A percentile compares a stretch with the other conserved stretches of the same genome.
Evolutionary conservation across 495 filamentous ascomycete genomes (phyloP).

Genomic region (Staphylotrichum longicolle): DNA sequence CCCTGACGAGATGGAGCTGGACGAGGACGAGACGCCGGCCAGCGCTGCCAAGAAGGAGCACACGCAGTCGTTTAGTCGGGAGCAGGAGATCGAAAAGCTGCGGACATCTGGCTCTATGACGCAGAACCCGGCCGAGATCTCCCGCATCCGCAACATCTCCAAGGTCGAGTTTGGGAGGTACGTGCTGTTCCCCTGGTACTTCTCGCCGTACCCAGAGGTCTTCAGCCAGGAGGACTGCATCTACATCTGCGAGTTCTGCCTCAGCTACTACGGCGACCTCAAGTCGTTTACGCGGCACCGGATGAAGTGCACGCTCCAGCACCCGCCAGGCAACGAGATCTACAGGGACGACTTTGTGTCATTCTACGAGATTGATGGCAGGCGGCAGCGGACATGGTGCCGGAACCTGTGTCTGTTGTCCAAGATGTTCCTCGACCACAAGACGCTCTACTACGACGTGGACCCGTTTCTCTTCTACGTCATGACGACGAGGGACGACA

Average conservation of each 20-base stretch:
- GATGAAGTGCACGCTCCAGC: conserved; percentile 82
- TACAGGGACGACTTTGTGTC: conserved; percentile 92
- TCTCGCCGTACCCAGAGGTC: conserved; percentile 88
- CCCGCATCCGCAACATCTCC: conserved; percentile 89
- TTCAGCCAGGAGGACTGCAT: conserved; percentile 84
- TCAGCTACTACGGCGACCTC: conserved; percentile 79
- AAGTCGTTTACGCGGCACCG: conserved; percentile 82
- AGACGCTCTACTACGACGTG: conserved; percentile 99
- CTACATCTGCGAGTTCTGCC: conserved; percentile 97
- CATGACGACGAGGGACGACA: conserved; percentile 84
- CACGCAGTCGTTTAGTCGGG: conserved; percentile 62
- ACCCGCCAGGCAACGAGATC: conserved; percentile 96
- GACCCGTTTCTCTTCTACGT: conserved; percentile 98
- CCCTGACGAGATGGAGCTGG: conserved; percentile 49
- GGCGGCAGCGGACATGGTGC: conserved; percentile 94
- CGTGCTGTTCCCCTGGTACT: conserved; percentile 97
- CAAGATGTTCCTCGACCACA: conserved; percentile 97
- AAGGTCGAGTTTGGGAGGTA: conserved; percentile 89
- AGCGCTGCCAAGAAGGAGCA: conserved; percentile 43
- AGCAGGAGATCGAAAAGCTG: conserved; percentile 94
- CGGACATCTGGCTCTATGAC: conserved; percentile 96
- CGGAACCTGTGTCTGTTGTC: conserved; percentile 90
- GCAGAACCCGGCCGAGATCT: conserved; percentile 95
- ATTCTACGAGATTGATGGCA: conserved; percentile 96
- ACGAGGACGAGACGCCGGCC: conserved; percentile 44